Evolutionary conservation across 1,139 yeast species (phyloP), one percentile per base, ranked within the genome.

Genomic region (Blastobotrys elegans): DNA sequence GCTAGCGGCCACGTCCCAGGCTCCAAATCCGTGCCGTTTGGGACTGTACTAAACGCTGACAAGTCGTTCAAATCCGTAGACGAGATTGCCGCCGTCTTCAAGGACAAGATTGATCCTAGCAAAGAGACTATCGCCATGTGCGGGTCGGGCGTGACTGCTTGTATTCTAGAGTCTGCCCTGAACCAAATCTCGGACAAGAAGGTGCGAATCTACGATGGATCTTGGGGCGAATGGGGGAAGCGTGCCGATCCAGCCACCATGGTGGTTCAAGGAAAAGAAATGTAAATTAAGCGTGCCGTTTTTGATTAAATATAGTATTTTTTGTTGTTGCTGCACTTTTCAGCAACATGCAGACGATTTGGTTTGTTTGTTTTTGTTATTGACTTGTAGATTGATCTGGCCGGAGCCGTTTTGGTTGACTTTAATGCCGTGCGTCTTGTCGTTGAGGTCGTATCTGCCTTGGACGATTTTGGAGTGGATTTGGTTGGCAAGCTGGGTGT

Each of bases 71-170:
- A 77, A 58, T 64, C 79, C 2, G 62, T 68, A 10, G 71, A 67
- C 11, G 77, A 76, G 45, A 63, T 86, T 46, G 50, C 61, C 16
- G 59, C 66, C 21, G 58, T 80, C n/a, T 74, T 86, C 56, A 64
- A 64, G 2, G 73, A 72, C 16, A 79, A 82, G 89, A 84, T 43
- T 4, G 46, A 50, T n/a, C 49, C 50, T 14, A 31, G 36, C 11
- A 47, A 50, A 46, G 33, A 40, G 10, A 77, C 86, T 17, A 80
- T 92, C 48, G 86, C 83, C 39, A 80, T 85, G 87, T 92, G 98
- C 64, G 98, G 97, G 20, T 83, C 96, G 1, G 97, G 97, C 43
- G 97, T 90, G 40, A 83, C 96, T 18, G 97, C 96, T 0, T 87
- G 90, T 53, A 80, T 90, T 37, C 72, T 90, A 49, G 83, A 84